Evolutionary conservation across 768 basidiomycete species (phyloP), one percentile per base, ranked within the genome.

Genomic region (Lactifluus subvellereus): DNA sequence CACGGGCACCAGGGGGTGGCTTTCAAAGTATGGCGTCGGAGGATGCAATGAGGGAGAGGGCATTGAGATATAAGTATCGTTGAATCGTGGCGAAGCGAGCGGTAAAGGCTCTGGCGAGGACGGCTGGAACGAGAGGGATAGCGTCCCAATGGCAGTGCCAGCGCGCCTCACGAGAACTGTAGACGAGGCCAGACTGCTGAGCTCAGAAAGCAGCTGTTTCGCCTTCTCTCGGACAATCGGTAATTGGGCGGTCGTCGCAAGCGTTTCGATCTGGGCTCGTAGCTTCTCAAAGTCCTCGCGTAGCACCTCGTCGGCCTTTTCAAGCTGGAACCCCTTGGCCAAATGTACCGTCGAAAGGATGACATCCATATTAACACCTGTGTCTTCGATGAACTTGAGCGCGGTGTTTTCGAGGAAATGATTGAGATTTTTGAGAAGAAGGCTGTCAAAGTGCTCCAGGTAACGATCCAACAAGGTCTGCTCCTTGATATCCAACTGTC

Each of bases 371-470:
- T 52, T 20, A 20, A 11, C 7, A 11, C 27, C 42, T 18, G 16
- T 5, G 6, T 9, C 4, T 42, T 30, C 6, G 48, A 59, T 59
- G 27, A 1, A 40, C 10, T 27, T 1, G 7, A 49, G 6, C 1
- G 33, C 57, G 9, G 57, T 63, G 5, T 43, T 35, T 32, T 10
- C 40, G 16, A 62, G n/a, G 51, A 62, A 57, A n/a, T 33, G 13
- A 38, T 59, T 63, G 16, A 63, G 57, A 11, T 42, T 59, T 40
- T 27, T 42, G 13, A 63, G 33, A 9, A 48, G 57, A 7, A 59
- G 13, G 49, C 22, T 40, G 57, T 62, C 33, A 18, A 18, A 13
- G 8, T 4, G 22, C 11, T 20, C 2, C 7, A 30, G 7, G 33
- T 57, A 52, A 14, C 2, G 22, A 10, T 52, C 0, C 40, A 51